Conservation (phyloP, 345 rosid species). For the Raphanus sativus region DNA sequence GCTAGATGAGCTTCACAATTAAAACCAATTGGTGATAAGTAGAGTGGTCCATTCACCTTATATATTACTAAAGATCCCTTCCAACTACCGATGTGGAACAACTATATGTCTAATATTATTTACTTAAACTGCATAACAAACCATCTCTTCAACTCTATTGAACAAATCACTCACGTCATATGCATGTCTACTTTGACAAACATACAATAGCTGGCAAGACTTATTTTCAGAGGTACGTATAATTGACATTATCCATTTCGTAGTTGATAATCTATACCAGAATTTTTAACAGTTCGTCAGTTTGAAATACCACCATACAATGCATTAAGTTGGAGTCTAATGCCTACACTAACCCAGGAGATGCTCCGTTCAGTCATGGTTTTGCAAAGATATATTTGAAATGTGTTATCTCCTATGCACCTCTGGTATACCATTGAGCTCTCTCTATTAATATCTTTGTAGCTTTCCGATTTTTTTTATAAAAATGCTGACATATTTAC, state of each 20-base stretch:
- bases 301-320: neutral
- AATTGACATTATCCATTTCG: neutral
- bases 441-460: neutral
- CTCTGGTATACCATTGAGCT: neutral
- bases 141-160: too few species aligned
- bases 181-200: neutral
- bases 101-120: too few species aligned
- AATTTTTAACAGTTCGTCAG: neutral
- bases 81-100: too few species aligned
- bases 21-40: too few species aligned
- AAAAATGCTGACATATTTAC: too few species aligned
- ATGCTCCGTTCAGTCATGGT: neutral
- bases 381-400: neutral
- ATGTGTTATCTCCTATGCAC: neutral
- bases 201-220: neutral
- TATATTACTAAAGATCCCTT: too few species aligned
- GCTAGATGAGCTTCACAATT: too few species aligned
- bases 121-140: too few species aligned
- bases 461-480: neutral
- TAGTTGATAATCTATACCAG: neutral
- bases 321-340: neutral
- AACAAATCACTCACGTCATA: too few species aligned
- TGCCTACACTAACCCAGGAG: neutral
- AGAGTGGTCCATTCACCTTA: too few species aligned
- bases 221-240: neutral